Evolutionary conservation across 768 basidiomycete species (phyloP).

Genomic region (Lyophyllum decastes): DNA sequence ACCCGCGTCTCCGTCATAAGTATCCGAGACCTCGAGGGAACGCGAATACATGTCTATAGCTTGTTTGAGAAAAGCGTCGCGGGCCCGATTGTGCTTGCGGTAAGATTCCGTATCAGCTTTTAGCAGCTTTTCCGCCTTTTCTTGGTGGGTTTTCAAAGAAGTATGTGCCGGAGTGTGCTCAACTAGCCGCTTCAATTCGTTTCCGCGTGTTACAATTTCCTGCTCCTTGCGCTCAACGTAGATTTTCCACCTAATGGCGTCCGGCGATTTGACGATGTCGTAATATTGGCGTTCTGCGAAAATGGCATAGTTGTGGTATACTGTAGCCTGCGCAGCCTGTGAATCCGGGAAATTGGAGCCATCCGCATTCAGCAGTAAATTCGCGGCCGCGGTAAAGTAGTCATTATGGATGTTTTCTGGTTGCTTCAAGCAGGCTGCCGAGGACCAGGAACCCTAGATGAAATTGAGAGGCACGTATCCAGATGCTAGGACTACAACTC

Average conservation of each 20-base stretch:
- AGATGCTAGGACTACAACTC: conserved; percentile 21
- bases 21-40: conserved; percentile 68
- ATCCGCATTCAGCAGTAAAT: conserved; percentile 25
- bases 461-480: background rate
- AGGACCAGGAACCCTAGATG: conserved; percentile 84
- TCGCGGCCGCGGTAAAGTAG: conserved; percentile 71
- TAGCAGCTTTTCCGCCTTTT: conserved; percentile 34
- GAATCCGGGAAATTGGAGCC: conserved; percentile 16
- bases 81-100: conserved; percentile 53
- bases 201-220: conserved; percentile 62
- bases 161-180: conserved; percentile 14
- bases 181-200: conserved; percentile 27
- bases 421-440: conserved; percentile 82
- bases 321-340: conserved; percentile 44
- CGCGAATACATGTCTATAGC: conserved; percentile 87
- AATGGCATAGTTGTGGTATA: conserved; percentile 81
- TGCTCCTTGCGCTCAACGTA: conserved; percentile 72
- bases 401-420: conserved; percentile 66
- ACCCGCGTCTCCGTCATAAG: conserved; percentile 73
- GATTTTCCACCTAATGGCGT: conserved; percentile 65
- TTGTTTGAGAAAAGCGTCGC: conserved; percentile 64
- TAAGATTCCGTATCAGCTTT: conserved; percentile 50
- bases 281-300: conserved; percentile 92
- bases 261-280: conserved; percentile 66
- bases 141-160: conserved; percentile 23